A percentile compares a stretch with the other conserved stretches of the same genome.
These are phyloP conservation scores for Nemania abortiva DNA, from an alignment of 2,329 filamentous ascomycete genomes.

Conservation along the genomic window DNA sequence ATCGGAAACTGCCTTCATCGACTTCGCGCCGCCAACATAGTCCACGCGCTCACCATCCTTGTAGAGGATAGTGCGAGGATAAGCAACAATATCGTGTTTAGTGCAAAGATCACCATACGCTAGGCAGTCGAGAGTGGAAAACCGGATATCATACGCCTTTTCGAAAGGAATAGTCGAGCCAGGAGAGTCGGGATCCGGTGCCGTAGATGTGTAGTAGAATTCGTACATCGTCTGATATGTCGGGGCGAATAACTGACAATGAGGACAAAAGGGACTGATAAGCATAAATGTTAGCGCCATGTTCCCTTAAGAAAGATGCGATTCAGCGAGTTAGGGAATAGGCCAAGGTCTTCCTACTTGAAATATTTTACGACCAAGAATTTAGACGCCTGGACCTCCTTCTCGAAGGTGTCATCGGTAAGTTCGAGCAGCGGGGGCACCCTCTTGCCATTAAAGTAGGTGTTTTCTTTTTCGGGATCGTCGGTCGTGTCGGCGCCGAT, in stretches of 20 bases:
- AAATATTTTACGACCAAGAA: conserved; percentile 73
- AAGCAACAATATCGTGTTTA: conserved; percentile 74
- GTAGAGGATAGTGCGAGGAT: conserved; percentile 83
- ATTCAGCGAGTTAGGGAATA: background rate
- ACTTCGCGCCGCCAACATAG: conserved; percentile 73
- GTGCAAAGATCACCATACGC: conserved; percentile 83
- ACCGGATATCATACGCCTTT: conserved; percentile 88
- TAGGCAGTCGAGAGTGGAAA: conserved; percentile 87
- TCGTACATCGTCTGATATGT: conserved; percentile 94
- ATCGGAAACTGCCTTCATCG: conserved; percentile 73
- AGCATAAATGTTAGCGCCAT: conserved; percentile 30
- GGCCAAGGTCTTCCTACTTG: conserved; percentile 63
- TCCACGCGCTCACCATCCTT: conserved; percentile 79
- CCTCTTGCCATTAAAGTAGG: conserved; percentile 73
- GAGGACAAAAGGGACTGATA: conserved; percentile 71
- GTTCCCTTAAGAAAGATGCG: background rate
- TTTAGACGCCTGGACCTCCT: conserved; percentile 65
- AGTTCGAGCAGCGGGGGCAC: conserved; percentile 75
- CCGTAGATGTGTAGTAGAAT: conserved; percentile 90
- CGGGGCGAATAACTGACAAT: conserved; percentile 84
- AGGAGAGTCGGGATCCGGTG: conserved; percentile 67
- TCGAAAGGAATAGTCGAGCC: conserved; percentile 68
- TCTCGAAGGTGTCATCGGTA: conserved; percentile 67
- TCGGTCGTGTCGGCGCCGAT: conserved; percentile 55
- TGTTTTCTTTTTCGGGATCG: conserved; percentile 58